Percentiles rank a stretch among this genome's conserved stretches.
Evolutionary conservation across 2,329 filamentous ascomycete species (phyloP).

Genomic region (Cladorrhinum sp.): DNA sequence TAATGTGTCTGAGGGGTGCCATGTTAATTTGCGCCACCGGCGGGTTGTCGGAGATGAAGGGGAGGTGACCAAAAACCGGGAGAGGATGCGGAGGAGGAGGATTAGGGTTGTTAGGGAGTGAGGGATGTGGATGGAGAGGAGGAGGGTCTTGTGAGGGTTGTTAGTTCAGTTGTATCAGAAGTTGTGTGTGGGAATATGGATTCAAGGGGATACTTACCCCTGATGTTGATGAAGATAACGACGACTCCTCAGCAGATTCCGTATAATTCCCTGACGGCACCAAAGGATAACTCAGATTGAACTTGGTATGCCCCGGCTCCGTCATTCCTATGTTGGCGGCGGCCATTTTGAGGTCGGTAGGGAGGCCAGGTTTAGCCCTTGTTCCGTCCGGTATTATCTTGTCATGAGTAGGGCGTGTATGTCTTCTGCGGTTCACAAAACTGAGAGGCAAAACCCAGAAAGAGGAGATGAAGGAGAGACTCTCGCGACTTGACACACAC

Average conservation of each 20-base stretch:
- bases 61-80: constrained; percentile 28
- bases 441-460: background rate
- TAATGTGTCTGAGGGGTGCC: constrained; percentile 36
- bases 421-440: no score
- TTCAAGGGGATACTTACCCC: background rate
- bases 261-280: constrained; percentile 4
- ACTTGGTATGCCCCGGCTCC: constrained; percentile 22
- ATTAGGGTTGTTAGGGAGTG: constrained; percentile 34
- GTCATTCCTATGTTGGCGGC: constrained; percentile 8
- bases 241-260: background rate
- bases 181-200: background rate
- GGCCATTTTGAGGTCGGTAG: background rate
- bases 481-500: no score
- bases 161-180: constrained; percentile 12
- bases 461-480: background rate
- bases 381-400: background rate
- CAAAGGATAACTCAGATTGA: constrained; percentile 26
- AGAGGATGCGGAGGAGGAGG: constrained; percentile 29
- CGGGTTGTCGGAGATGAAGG: background rate
- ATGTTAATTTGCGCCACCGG: constrained; percentile 24
- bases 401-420: background rate
- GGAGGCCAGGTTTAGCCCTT: background rate
- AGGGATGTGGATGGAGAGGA: constrained; percentile 34
- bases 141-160: no score
- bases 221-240: background rate